Base-by-base conservation (phyloP, 306 rosid genomes). In the cucumber (Cucumis sativus) region DNA sequence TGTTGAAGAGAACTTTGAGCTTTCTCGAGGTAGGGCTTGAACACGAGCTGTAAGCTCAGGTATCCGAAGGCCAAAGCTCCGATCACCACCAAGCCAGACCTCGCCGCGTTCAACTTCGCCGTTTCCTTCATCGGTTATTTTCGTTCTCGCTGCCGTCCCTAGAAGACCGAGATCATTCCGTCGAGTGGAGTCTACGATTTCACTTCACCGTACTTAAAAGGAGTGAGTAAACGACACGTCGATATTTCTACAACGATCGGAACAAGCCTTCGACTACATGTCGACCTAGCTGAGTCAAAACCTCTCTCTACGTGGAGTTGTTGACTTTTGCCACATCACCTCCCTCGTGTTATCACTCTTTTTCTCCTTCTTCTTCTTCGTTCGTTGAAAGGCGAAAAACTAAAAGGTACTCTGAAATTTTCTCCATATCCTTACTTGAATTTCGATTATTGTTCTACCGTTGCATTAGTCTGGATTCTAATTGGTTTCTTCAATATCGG, bases 11-110 rank as follows among this genome's bases (percentile, higher is more conserved):
- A 64, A 10, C 75, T 75, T 54, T 87, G 94, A 63, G 96, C 96
- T 84, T 85, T 86, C 59, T 91, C 92, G 16, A 94, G 90, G 76
- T 80, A 94, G 71, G 96, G 91, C 70, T 89, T 90, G 85, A 91
- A 89, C 12, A 91, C 97, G 40, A 94, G 87, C 25, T 82, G 91
- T 0, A 92, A 6, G 77, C 88, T 94, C 16, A 94, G 81, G 79
- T 89, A 94, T 13, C 98, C 98, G 66, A 94, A 94, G 10, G 95
- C 96, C 67, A 91, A 17, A 17, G 97, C 87, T 82, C 98, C 97
- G 37, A 94, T n/a, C 75, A 94, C 97, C 80, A 94, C 97, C 59
- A 94, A 78, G 25, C 85, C 89, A 35, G 97, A 94, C 83, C 97
- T 85, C 70, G 87, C 76, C 66, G 95, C 93, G 57, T 91, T 94